phyloP scores from a whole-genome alignment of 805 yeast genomes.

The Wickerhamomyces hampshirensis region DNA sequence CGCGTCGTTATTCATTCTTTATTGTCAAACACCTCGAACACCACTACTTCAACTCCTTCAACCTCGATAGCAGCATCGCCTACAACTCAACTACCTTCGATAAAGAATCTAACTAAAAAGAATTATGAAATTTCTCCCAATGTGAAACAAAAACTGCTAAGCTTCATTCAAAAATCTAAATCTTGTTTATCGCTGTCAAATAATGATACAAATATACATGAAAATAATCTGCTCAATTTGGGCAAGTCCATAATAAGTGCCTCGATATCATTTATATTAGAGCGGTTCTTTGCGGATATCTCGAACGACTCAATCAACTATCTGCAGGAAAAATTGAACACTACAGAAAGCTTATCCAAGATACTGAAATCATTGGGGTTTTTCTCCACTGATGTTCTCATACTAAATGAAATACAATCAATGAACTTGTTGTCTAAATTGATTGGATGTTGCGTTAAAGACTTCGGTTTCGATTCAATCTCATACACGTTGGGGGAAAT shows the following conservation, averaged over 20 bases:
- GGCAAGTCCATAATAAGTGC: constrained; percentile 55
- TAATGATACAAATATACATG: constrained; percentile 21
- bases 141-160: constrained; percentile 34
- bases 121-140: constrained; percentile 17
- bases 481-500: constrained; percentile 63
- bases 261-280: constrained; percentile 57
- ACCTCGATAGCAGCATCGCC: constrained; percentile 14
- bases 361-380: constrained; percentile 38
- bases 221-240: constrained; percentile 46
- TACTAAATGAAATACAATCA: constrained; percentile 46
- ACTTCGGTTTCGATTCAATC: constrained; percentile 75
- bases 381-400: constrained; percentile 20
- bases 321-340: constrained; percentile 40
- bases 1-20: constrained; percentile 7
- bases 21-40: constrained; percentile 8
- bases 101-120: constrained; percentile 7
- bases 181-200: constrained; percentile 49
- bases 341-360: constrained; percentile 30
- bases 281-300: constrained; percentile 52
- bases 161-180: constrained; percentile 54
- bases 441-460: constrained; percentile 68
- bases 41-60: constrained; percentile 9
- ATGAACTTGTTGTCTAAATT: constrained; percentile 51
- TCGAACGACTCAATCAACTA: constrained; percentile 52
- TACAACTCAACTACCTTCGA: constrained; percentile 14